Evolutionary conservation across 1,284 basidiomycete genomes (phyloP).

Genomic region (Termitomyces sp.): DNA sequence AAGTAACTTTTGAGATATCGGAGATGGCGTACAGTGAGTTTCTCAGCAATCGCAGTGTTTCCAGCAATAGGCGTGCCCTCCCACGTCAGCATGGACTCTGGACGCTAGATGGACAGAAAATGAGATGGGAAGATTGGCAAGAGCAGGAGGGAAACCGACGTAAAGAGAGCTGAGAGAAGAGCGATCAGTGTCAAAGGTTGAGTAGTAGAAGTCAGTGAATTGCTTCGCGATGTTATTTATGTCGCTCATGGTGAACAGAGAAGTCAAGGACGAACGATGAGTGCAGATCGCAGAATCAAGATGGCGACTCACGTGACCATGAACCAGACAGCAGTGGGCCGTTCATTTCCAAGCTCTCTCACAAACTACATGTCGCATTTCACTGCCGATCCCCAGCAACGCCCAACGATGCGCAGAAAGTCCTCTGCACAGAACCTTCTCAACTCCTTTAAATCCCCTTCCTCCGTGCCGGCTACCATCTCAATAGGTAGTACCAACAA

Average conservation of each 20-base stretch:
- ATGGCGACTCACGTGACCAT: slow-evolving; percentile 12
- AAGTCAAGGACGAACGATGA: slow-evolving; percentile 14
- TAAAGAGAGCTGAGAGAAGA: slow-evolving; percentile 57
- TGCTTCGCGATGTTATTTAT: slow-evolving; percentile 59
- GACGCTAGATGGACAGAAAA: slow-evolving; percentile 49
- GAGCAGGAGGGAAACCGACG: slow-evolving; percentile 43
- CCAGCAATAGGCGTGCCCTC: slow-evolving; percentile 72
- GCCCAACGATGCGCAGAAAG: slow-evolving; percentile 74
- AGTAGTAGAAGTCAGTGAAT: slow-evolving; percentile 76
- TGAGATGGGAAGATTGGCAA: slow-evolving; percentile 23
- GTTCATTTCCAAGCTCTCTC: neutral
- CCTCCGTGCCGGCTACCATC: slow-evolving; percentile 24
- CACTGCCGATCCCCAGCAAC: slow-evolving; percentile 27
- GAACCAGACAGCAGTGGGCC: too few species aligned
- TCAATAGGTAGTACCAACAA: slow-evolving; percentile 26
- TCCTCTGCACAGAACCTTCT: slow-evolving; percentile 80
- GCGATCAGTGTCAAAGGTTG: slow-evolving; percentile 64
- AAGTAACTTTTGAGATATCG: slow-evolving; percentile 5
- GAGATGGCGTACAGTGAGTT: slow-evolving; percentile 61
- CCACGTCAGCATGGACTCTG: slow-evolving; percentile 85
- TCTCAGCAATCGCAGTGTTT: slow-evolving; percentile 61
- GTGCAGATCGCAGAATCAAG: slow-evolving; percentile 7
- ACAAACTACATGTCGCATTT: slow-evolving; percentile 31
- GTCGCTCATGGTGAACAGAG: slow-evolving; percentile 56
- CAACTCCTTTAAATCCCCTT: slow-evolving; percentile 59